Evolutionary conservation across 2,329 filamentous ascomycete species (phyloP), one percentile per base, ranked within the genome.

Genomic region (Penicillium occitanis): DNA sequence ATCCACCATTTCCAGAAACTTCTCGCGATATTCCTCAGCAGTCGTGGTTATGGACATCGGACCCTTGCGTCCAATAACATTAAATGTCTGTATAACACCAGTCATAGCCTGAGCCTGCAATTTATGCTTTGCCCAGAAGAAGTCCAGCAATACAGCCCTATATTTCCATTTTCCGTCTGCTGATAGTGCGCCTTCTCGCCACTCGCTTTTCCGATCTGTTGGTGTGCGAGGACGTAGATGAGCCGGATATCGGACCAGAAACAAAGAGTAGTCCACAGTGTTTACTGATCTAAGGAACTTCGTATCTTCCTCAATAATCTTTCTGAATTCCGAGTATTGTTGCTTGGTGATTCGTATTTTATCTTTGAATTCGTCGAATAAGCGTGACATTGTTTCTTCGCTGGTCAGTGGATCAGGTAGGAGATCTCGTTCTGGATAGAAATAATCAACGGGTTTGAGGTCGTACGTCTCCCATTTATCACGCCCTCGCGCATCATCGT

Each of bases 91-190:
- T 66, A 92, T 85, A 42, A 91, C 75, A 0, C 85, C 83, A 0
- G 89, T 91, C 84, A 92, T 85, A 0, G 86, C 81, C 74, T 84
- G 86, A 0, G 90, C 87, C 63, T 87, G 88, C 0, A 88, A 71
- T 70, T 88, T 89, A 75, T 91, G 89, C 76, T 90, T 91, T 0
- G 89, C 86, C 90, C 90, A 92, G 80, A 92, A 91, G 77, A 93
- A 92, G 75, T 92, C 90, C 40, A 92, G 80, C 14, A 92, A 77
- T 0, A 88, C 84, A 3, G 85, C 88, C 2, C 90, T 84, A 71
- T 91, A 92, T 13, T 88, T 79, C 81, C 88, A 90, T 70, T 86
- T 86, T 0, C 86, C 86, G 71, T 91, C 87, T 0, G 83, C 79
- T 10, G 88, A 90, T 0, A 77, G 70, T 0, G 91, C 72, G 0